Conservation (phyloP, 176 grass and related monocot genomes). For the Zea mays region DNA sequence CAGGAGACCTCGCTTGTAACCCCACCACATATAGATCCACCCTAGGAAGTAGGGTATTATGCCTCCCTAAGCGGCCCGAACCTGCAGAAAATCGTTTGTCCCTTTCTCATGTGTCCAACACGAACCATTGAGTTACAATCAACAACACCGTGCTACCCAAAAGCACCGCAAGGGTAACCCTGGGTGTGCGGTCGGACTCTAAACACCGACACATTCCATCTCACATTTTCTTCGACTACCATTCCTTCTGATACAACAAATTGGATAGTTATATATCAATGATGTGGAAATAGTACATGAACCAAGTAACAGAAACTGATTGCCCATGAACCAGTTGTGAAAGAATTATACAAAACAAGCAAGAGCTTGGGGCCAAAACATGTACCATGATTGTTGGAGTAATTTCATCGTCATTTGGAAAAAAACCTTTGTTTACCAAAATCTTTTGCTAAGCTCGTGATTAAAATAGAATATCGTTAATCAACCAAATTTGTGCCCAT, state of each 20-base stretch:
- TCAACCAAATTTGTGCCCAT: background rate
- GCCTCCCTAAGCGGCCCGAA: too few relatives aligned
- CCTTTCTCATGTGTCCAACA: too few relatives aligned
- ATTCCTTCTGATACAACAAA: background rate
- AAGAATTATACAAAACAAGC: conserved; percentile 26
- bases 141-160: too few relatives aligned
- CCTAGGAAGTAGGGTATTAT: too few relatives aligned
- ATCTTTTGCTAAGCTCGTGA: conserved; percentile 75
- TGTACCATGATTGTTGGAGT: conserved; percentile 73
- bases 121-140: too few relatives aligned
- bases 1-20: too few relatives aligned
- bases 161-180: too few relatives aligned
- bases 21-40: too few relatives aligned
- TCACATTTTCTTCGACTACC: too few relatives aligned
- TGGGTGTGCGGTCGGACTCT: too few relatives aligned
- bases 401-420: conserved; percentile 58
- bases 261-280: background rate
- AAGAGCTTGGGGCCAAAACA: conserved; percentile 62
- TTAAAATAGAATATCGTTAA: conserved; percentile 28
- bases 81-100: too few relatives aligned
- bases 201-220: too few relatives aligned
- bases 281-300: background rate
- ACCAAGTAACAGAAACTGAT: background rate
- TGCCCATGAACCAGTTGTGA: background rate
- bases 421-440: conserved; percentile 58